phyloP scores from a whole-genome alignment of 1,284 basidiomycete genomes.

The Peniophora sp. region DNA sequence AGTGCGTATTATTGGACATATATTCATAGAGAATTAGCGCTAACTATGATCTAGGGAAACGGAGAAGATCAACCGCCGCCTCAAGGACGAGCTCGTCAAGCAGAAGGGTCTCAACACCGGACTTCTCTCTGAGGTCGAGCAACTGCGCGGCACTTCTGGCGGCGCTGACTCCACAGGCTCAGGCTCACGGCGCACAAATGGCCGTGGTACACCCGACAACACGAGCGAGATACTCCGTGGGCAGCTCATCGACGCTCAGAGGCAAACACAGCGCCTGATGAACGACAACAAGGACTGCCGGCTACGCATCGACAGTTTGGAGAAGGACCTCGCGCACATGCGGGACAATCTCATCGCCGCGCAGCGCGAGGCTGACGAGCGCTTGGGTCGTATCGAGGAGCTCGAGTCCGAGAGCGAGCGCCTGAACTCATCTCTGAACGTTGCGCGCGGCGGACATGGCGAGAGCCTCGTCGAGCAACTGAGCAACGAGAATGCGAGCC shows the following conservation, averaged over 20 bases:
- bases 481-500: constrained; percentile 65
- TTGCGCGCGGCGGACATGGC: constrained; percentile 67
- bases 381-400: constrained; percentile 66
- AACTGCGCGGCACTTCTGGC: constrained; percentile 48
- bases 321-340: constrained; percentile 65
- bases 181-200: constrained; percentile 48
- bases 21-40: constrained; percentile 12
- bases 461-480: constrained; percentile 70
- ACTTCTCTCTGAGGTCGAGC: constrained; percentile 78
- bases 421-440: constrained; percentile 65
- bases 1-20: constrained; percentile 43
- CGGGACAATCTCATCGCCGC: constrained; percentile 67
- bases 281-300: constrained; percentile 73
- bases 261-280: constrained; percentile 62
- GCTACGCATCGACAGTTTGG: constrained; percentile 64
- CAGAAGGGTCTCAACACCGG: constrained; percentile 76
- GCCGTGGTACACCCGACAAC: constrained; percentile 71
- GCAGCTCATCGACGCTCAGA: constrained; percentile 65
- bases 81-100: constrained; percentile 91
- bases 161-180: constrained; percentile 44
- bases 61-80: constrained; percentile 96
- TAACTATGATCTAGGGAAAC: constrained; percentile 65
- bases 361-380: constrained; percentile 73
- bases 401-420: constrained; percentile 77
- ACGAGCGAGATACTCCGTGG: constrained; percentile 46